A percentile compares a stretch with the other conserved stretches of the same genome.
These are phyloP conservation scores for Micromonas commoda DNA, from an alignment of 139 green algal genomes.

Conservation along the genomic window DNA sequence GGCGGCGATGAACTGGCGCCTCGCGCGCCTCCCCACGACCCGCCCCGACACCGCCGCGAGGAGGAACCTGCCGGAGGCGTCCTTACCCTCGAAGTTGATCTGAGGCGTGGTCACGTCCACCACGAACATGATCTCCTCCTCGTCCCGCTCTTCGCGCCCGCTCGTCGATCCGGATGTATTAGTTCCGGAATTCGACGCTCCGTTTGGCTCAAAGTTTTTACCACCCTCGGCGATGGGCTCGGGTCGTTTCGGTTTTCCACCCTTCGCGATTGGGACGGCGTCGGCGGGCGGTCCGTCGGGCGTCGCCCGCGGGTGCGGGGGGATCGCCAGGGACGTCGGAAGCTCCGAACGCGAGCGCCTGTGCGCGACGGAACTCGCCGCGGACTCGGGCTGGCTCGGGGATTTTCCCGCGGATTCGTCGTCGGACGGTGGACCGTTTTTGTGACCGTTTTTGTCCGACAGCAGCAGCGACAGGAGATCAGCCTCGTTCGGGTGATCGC, in stretches of 20 bases:
- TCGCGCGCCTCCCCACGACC: conserved; percentile 27
- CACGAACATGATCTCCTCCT: conserved; percentile 1
- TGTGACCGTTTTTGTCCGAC: no score
- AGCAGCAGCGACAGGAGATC: no score
- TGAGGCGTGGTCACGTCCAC: conserved; percentile 8
- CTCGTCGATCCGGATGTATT: no score
- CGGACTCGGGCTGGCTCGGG: no score
- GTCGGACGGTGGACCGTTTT: no score
- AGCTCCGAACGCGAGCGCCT: no score
- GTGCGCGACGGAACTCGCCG: no score
- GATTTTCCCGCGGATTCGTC: no score
- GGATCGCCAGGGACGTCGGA: no score
- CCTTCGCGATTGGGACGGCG: background rate
- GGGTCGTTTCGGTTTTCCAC: background rate
- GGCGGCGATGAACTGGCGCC: conserved; percentile 19
- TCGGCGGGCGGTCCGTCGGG: background rate
- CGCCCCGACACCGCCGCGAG: conserved; percentile 34
- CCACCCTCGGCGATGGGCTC: background rate
- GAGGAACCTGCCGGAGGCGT: conserved; percentile 31
- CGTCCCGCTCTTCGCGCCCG: background rate
- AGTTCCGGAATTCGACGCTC: no score
- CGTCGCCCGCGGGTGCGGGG: no score
- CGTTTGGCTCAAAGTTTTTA: background rate
- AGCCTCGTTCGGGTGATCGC: no score
- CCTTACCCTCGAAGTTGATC: conserved; percentile 16